Evolutionary conservation across 1,139 yeast species (phyloP), one percentile per base, ranked within the genome.

Genomic region (Candida freyschussii): DNA sequence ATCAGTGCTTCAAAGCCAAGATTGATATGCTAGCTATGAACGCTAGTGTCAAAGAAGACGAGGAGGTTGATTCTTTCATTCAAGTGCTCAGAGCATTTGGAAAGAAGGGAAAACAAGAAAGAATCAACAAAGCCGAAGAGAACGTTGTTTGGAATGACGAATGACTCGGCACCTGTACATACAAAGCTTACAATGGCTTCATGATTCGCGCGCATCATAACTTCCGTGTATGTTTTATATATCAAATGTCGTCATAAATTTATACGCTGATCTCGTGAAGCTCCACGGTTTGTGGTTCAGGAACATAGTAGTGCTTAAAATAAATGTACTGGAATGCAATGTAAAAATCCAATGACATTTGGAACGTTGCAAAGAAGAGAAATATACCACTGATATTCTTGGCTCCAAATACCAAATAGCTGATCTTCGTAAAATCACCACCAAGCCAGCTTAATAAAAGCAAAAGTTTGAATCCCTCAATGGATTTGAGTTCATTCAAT

Each of bases 361-460:
- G 96, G 53, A 86, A 79, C 26, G 81, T 59, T 0, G 91, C 95
- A 40, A 94, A 93, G 36, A 78, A 50, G 23, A 84, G 66, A 55
- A 87, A 87, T 26, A 86, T 71, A 6, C 65, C 50, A 8, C 91
- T 78, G 17, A 84, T 74, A 44, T 79, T 70, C 35, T 69, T 69
- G 1, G 94, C 82, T 9, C 94, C 93, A 54, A 68, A 79, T 11
- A 81, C 48, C 38, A 86, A 65, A 54, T 83, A 86, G 31, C 78
- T 63, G 24, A 87, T 69, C 54, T 87, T 87, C 24, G 86, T 72
- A 28, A 80, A 62, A 59, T 87, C 96, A 32, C 96, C 96, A 40
- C 91, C 80, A 8, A 87, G 63, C 96, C 96, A 87, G 48, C 91
- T 80, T 19, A 85, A 61, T 29, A 87, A 57, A 31, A 87, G 62